Evolutionary conservation across 2,329 filamentous ascomycete genomes (phyloP).

Genomic region (Tolypocladium inflatum): DNA sequence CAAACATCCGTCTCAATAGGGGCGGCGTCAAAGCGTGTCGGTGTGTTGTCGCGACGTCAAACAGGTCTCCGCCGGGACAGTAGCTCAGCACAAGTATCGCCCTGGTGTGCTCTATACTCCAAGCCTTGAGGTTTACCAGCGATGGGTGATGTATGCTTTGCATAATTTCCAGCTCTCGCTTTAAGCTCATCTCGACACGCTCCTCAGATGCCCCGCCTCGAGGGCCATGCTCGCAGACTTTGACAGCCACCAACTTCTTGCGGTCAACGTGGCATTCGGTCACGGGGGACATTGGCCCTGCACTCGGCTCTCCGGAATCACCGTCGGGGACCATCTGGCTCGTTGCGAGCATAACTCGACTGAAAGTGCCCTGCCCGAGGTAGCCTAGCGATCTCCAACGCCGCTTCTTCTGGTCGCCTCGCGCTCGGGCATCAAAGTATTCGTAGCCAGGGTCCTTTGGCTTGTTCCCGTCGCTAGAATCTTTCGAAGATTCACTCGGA

Average conservation of each 20-base stretch:
- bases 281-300: constrained; percentile 22
- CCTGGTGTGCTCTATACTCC: constrained; percentile 73
- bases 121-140: constrained; percentile 83
- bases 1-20: constrained; percentile 76
- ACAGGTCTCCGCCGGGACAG: constrained; percentile 88
- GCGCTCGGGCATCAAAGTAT: constrained; percentile 60
- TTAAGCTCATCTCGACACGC: constrained; percentile 84
- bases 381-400: constrained; percentile 72
- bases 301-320: constrained; percentile 15
- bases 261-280: constrained; percentile 36
- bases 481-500: constrained; percentile 59
- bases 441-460: constrained; percentile 38
- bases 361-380: constrained; percentile 91
- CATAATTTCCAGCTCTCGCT: constrained; percentile 91
- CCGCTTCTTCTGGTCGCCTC: constrained; percentile 59
- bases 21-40: constrained; percentile 56
- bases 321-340: constrained; percentile 54
- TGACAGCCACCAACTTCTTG: constrained; percentile 85
- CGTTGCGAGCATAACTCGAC: constrained; percentile 84
- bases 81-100: constrained; percentile 84
- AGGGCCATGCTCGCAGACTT: constrained; percentile 90
- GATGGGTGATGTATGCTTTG: constrained; percentile 81
- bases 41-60: constrained; percentile 76
- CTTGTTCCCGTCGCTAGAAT: constrained; percentile 29
- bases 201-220: constrained; percentile 90